Evolutionary conservation across 352 stramenopile genomes (phyloP).

Genomic region (Pythium phragmiticola): DNA sequence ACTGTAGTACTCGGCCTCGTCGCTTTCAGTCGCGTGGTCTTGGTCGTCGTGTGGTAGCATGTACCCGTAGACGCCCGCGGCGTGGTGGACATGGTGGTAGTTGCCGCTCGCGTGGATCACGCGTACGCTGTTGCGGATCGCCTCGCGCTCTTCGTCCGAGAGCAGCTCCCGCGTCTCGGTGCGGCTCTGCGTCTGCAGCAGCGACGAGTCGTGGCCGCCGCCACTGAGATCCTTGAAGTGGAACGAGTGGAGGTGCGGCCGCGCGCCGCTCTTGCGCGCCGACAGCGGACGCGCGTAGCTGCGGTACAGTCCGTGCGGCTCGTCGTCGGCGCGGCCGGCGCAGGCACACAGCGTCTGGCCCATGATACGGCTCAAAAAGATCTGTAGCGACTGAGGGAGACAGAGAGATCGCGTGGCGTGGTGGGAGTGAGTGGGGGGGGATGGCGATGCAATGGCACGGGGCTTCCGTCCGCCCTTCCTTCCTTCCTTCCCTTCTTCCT

Average conservation of each 20-base stretch:
- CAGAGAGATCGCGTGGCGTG: neutral
- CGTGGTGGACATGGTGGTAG: slow-evolving; percentile 13
- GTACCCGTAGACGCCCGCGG: slow-evolving; percentile 16
- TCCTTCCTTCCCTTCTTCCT: slow-evolving; percentile 9
- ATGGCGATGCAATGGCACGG: too few relatives aligned
- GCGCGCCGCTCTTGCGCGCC: slow-evolving; percentile 4
- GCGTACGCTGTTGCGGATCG: slow-evolving; percentile 25
- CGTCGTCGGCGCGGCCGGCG: slow-evolving; percentile 21
- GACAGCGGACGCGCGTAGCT: neutral
- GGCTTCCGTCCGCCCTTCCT: too few relatives aligned
- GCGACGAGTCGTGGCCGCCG: slow-evolving; percentile 13
- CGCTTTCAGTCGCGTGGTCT: slow-evolving; percentile 25
- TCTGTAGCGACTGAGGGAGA: neutral
- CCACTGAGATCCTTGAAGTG: slow-evolving; percentile 1
- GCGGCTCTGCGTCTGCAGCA: slow-evolving; percentile 29
- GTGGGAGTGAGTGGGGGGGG: too few relatives aligned
- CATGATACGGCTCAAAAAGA: slow-evolving; percentile 8
- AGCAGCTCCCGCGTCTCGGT: slow-evolving; percentile 28
- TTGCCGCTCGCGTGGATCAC: slow-evolving; percentile 19
- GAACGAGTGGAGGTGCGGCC: slow-evolving; percentile 2
- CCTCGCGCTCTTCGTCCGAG: slow-evolving; percentile 29
- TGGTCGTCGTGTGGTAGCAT: slow-evolving; percentile 15
- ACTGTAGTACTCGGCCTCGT: slow-evolving; percentile 28
- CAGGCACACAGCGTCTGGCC: slow-evolving; percentile 24
- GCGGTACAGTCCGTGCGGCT: slow-evolving; percentile 21